A percentile compares a stretch with the other conserved stretches of the same genome.
Evolutionary conservation across 306 rosid genomes (phyloP).

Genomic region (Astragalus glycyphyllos): DNA sequence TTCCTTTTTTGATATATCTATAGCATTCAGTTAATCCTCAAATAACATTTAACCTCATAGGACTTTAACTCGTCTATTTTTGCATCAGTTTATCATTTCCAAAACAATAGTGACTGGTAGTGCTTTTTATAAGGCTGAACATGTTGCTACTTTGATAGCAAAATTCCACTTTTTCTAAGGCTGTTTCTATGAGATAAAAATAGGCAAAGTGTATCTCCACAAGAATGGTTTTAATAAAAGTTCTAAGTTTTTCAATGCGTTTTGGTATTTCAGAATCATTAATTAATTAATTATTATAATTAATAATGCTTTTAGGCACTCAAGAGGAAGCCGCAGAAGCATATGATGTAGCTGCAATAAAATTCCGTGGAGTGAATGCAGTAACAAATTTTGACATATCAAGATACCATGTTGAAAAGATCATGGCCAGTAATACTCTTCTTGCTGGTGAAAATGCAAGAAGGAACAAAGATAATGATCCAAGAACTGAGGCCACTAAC

Average conservation of each 20-base stretch:
- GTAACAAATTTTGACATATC: conserved; percentile 93
- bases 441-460: conserved; percentile 84
- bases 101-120: conserved; percentile 42
- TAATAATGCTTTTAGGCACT: conserved; percentile 68
- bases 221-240: conserved; percentile 40
- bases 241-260: background rate
- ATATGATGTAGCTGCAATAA: conserved; percentile 93
- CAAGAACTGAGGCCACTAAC: conserved; percentile 47
- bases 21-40: too few species aligned
- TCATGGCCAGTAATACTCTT: conserved; percentile 85
- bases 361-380: conserved; percentile 87
- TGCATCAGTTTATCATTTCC: conserved; percentile 43
- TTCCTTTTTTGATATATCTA: background rate
- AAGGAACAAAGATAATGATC: conserved; percentile 58
- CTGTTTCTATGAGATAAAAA: conserved; percentile 40
- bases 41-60: background rate
- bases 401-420: conserved; percentile 83
- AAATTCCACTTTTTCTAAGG: conserved; percentile 56
- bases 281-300: background rate
- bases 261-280: background rate
- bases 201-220: conserved; percentile 34
- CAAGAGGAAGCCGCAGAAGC: conserved; percentile 99
- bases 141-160: conserved; percentile 46
- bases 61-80: conserved; percentile 33
- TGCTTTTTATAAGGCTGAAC: conserved; percentile 67